Percentiles rank a stretch among this genome's conserved stretches.
Evolutionary conservation across 148 eudicot genomes (phyloP).

Genomic region (Arctostaphylos glauca): DNA sequence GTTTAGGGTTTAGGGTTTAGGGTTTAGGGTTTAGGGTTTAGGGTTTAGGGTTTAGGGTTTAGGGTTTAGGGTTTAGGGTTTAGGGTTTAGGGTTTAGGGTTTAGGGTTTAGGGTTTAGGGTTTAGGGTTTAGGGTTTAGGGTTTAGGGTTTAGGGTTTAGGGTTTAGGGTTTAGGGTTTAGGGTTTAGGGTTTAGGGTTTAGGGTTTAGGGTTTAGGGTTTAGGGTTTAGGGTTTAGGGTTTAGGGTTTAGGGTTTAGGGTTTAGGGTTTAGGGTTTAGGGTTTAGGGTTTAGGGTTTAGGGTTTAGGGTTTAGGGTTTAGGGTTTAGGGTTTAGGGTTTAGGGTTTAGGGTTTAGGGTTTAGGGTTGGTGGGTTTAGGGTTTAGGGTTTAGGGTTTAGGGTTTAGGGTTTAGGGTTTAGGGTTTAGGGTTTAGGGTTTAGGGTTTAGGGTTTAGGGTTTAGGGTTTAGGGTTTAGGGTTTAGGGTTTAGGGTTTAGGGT

Average conservation of each 20-base stretch:
- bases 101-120: conserved; percentile 24
- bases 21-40: conserved; percentile 24
- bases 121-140: conserved; percentile 25
- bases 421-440: conserved; percentile 19
- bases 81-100: conserved; percentile 15
- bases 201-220: conserved; percentile 26
- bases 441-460: neutral
- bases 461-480: conserved; percentile 1
- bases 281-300: conserved; percentile 15
- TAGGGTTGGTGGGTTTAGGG: conserved; percentile 19
- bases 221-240: conserved; percentile 23
- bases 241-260: neutral
- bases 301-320: conserved; percentile 23
- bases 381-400: conserved; percentile 16
- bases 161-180: conserved; percentile 26
- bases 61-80: conserved; percentile 13
- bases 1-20: conserved; percentile 24
- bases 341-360: conserved; percentile 26
- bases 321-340: conserved; percentile 30
- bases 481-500: conserved; percentile 7
- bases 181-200: conserved; percentile 19
- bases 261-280: conserved; percentile 25
- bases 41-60: conserved; percentile 19
- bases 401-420: conserved; percentile 15
- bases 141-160: neutral